phyloP scores from a whole-genome alignment of 140 eudicot genomes.

The Stevia rebaudiana region DNA sequence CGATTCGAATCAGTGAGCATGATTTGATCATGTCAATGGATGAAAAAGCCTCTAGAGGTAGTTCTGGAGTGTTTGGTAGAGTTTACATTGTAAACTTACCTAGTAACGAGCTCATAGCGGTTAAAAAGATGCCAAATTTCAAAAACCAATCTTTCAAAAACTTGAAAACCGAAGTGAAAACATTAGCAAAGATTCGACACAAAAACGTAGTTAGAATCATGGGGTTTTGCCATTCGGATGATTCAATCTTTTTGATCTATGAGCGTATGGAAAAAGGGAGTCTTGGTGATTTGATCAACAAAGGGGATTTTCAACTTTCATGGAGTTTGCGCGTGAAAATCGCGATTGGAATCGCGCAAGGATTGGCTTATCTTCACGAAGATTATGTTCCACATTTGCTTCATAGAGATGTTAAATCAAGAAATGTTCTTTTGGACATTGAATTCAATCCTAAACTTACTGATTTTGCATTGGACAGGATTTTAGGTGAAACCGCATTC shows the following conservation, averaged over 20 bases:
- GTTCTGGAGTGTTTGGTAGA: slow-evolving; percentile 64
- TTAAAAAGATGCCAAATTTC: slow-evolving; percentile 50
- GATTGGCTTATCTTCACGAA: slow-evolving; percentile 72
- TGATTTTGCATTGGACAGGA: slow-evolving; percentile 65
- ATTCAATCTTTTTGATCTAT: slow-evolving; percentile 62
- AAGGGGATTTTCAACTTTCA: slow-evolving; percentile 47
- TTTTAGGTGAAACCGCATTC: slow-evolving; percentile 64
- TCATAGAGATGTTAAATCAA: slow-evolving; percentile 71
- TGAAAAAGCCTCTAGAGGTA: slow-evolving; percentile 56
- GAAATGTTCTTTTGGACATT: slow-evolving; percentile 60
- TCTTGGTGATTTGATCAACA: slow-evolving; percentile 63
- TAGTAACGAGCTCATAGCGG: slow-evolving; percentile 73
- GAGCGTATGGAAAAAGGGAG: slow-evolving; percentile 72
- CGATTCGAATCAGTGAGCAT: slow-evolving; percentile 68
- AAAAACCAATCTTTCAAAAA: slow-evolving; percentile 54
- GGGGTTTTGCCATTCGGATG: slow-evolving; percentile 71
- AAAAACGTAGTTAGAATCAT: slow-evolving; percentile 60
- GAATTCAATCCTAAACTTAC: slow-evolving; percentile 75
- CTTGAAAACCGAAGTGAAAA: slow-evolving; percentile 64
- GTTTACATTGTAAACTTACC: slow-evolving; percentile 68
- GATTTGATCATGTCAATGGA: slow-evolving; percentile 71
- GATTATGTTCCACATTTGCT: slow-evolving; percentile 73
- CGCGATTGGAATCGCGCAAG: slow-evolving; percentile 84
- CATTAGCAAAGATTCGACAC: slow-evolving; percentile 71
- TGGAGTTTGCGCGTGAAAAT: slow-evolving; percentile 69